These are phyloP conservation scores for Mycena citricolor DNA, from an alignment of 1,284 basidiomycete species.

Conservation along the genomic window DNA sequence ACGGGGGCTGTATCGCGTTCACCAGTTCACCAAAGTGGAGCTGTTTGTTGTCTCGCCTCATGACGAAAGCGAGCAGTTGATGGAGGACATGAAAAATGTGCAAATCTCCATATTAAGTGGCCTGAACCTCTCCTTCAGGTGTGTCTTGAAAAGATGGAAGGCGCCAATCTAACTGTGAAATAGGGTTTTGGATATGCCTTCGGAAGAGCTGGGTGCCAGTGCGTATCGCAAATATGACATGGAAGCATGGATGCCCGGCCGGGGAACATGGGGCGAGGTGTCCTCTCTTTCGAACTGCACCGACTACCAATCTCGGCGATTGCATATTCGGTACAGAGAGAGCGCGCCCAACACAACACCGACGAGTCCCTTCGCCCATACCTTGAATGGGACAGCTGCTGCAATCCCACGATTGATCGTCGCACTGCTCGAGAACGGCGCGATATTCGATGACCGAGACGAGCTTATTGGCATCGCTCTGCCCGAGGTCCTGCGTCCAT, in stretches of 20 bases:
- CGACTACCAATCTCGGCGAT: slow-evolving; percentile 87
- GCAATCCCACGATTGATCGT: slow-evolving; percentile 89
- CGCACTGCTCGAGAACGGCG: slow-evolving; percentile 88
- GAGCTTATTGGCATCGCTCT: slow-evolving; percentile 57
- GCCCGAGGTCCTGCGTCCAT: slow-evolving; percentile 64
- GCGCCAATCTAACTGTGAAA: slow-evolving; percentile 6
- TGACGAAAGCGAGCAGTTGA: slow-evolving; percentile 67
- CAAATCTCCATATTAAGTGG: slow-evolving; percentile 79
- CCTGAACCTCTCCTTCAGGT: slow-evolving; percentile 81
- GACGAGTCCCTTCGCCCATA: slow-evolving; percentile 71
- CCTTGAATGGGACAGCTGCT: slow-evolving; percentile 91
- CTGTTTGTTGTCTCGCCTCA: slow-evolving; percentile 73
- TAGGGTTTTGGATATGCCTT: slow-evolving; percentile 97
- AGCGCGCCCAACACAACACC: slow-evolving; percentile 22
- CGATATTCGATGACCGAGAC: slow-evolving; percentile 56
- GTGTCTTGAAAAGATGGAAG: slow-evolving; percentile 4
- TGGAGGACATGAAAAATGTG: slow-evolving; percentile 77
- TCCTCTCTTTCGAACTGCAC: slow-evolving; percentile 95
- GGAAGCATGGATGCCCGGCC: slow-evolving; percentile 99
- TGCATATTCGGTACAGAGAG: slow-evolving; percentile 79
- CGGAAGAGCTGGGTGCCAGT: slow-evolving; percentile 92
- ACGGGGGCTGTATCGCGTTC: slow-evolving; percentile 92
- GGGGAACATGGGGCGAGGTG: slow-evolving; percentile 95
- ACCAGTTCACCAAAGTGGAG: slow-evolving; percentile 97
- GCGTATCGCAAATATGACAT: slow-evolving; percentile 97